These are phyloP conservation scores for Cercospora canescens DNA, from an alignment of 2,329 filamentous ascomycete species.

Conservation along the genomic window DNA sequence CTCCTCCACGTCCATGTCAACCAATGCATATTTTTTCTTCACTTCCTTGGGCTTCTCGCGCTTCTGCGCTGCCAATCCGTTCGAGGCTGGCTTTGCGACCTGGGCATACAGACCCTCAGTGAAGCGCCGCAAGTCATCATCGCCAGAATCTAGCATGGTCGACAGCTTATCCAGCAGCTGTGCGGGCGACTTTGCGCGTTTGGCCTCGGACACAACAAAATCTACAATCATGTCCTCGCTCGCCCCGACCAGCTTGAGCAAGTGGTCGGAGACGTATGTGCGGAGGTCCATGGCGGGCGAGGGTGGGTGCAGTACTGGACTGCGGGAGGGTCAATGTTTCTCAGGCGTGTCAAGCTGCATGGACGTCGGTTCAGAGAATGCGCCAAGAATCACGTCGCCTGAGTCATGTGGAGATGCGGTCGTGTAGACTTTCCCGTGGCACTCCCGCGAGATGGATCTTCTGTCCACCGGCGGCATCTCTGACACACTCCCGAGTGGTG, in stretches of 20 bases:
- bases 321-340: background rate
- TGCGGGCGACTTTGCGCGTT: slow-evolving; percentile 49
- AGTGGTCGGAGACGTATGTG: slow-evolving; percentile 48
- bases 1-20: slow-evolving; percentile 55
- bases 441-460: background rate
- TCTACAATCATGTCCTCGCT: slow-evolving; percentile 58
- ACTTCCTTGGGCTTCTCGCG: slow-evolving; percentile 32
- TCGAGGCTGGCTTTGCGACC: slow-evolving; percentile 31
- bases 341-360: background rate
- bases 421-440: background rate
- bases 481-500: background rate
- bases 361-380: background rate
- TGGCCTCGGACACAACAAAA: slow-evolving; percentile 57
- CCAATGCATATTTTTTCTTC: slow-evolving; percentile 54
- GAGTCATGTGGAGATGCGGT: background rate
- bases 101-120: slow-evolving; percentile 48
- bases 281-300: slow-evolving; percentile 34
- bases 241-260: slow-evolving; percentile 55
- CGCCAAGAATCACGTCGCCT: background rate
- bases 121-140: slow-evolving; percentile 49
- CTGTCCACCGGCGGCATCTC: background rate
- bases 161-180: slow-evolving; percentile 53
- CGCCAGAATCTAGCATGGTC: slow-evolving; percentile 52
- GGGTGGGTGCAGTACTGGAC: background rate
- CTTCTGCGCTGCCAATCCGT: slow-evolving; percentile 20